phyloP scores from a whole-genome alignment of 1,284 basidiomycete species.

The Paramarasmius palmivorus region DNA sequence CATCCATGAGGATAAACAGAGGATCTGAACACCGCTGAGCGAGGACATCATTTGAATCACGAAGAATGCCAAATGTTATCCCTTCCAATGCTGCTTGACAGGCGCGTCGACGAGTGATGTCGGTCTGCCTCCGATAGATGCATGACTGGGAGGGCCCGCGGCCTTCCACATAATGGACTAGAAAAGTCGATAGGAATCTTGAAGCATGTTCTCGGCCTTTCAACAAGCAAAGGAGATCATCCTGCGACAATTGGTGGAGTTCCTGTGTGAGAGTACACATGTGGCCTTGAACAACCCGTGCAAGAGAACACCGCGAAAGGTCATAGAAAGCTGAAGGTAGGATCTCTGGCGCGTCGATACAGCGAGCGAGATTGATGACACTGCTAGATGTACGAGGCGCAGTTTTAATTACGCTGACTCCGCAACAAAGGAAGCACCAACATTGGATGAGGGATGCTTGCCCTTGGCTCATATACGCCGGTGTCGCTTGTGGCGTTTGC shows the following conservation, averaged over 20 bases:
- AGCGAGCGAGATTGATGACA: slow-evolving; percentile 68
- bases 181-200: slow-evolving; percentile 72
- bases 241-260: slow-evolving; percentile 47
- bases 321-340: slow-evolving; percentile 75
- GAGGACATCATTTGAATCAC: slow-evolving; percentile 68
- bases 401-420: too few relatives aligned
- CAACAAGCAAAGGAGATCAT: slow-evolving; percentile 58
- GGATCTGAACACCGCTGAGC: slow-evolving; percentile 67
- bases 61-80: slow-evolving; percentile 68
- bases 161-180: slow-evolving; percentile 69
- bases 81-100: slow-evolving; percentile 72
- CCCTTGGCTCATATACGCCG: slow-evolving; percentile 57
- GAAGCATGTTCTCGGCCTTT: slow-evolving; percentile 69
- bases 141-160: slow-evolving; percentile 52
- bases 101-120: slow-evolving; percentile 43
- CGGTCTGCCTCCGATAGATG: slow-evolving; percentile 44
- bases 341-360: slow-evolving; percentile 59
- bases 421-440: slow-evolving; percentile 30
- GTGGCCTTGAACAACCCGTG: slow-evolving; percentile 39
- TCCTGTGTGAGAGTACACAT: slow-evolving; percentile 27
- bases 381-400: slow-evolving; percentile 23
- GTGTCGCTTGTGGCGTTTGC: slow-evolving; percentile 43
- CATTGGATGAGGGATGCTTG: slow-evolving; percentile 64
- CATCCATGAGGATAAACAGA: slow-evolving; percentile 65
- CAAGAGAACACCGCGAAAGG: slow-evolving; percentile 60